Evolutionary conservation across 352 stramenopile species (phyloP).

Genomic region (Pythium sukuiense): DNA sequence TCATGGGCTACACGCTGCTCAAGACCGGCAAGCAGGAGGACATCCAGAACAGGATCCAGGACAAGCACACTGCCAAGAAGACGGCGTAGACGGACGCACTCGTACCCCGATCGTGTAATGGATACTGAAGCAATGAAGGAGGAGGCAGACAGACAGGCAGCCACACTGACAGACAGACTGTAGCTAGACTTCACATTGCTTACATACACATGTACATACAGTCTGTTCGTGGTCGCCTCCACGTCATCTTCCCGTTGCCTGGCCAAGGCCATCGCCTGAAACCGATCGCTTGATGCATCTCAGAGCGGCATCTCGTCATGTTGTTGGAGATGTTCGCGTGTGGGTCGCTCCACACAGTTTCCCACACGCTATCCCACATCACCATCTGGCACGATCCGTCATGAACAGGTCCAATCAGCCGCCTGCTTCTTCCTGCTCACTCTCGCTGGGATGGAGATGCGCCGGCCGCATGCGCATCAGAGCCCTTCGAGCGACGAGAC

Average conservation of each 20-base stretch:
- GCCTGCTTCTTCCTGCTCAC: not conserved
- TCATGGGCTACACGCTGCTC: conserved; percentile 49
- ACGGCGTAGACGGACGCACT: conserved; percentile 12
- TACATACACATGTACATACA: not conserved
- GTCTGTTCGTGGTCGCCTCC: not conserved
- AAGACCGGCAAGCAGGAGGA: conserved; percentile 42
- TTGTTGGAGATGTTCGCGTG: not conserved
- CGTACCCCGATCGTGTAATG: not conserved
- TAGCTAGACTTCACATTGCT: conserved; percentile 1
- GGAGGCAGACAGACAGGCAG: not conserved
- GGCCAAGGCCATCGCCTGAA: not conserved
- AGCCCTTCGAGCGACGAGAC: conserved; percentile 3
- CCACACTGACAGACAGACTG: not conserved
- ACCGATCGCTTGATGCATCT: conserved; percentile 1
- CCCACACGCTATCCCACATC: not conserved
- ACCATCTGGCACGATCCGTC: not conserved
- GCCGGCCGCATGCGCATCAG: not conserved
- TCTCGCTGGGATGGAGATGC: not conserved
- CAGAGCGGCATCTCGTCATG: not conserved
- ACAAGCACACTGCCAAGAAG: conserved; percentile 18
- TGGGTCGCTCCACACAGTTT: not conserved
- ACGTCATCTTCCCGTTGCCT: not conserved
- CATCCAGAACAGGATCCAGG: conserved; percentile 37
- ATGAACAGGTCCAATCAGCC: not conserved
- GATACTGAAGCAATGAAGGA: no score